phyloP scores from a whole-genome alignment of 768 basidiomycete species.

The Amanita molliuscula region DNA sequence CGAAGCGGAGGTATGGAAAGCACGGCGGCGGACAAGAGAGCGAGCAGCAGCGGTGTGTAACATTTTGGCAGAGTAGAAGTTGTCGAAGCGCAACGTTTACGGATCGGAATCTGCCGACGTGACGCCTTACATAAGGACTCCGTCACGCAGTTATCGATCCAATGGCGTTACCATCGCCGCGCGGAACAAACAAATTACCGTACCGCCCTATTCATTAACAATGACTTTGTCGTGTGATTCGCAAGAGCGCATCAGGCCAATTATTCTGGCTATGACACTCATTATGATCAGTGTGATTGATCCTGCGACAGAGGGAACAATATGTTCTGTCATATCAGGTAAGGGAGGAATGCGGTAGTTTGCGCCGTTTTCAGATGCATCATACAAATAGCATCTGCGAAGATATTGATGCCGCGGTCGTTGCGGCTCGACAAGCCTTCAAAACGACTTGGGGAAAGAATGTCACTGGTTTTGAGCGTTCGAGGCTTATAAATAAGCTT shows the following conservation, averaged over 20 bases:
- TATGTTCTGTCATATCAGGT: constrained; percentile 64
- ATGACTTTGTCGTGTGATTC: constrained; percentile 77
- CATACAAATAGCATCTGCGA: constrained; percentile 38
- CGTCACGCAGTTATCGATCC: neutral
- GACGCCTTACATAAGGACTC: neutral
- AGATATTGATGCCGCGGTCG: constrained; percentile 80
- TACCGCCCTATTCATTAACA: constrained; percentile 92
- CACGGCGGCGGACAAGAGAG: constrained; percentile 28
- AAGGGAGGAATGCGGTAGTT: constrained; percentile 3
- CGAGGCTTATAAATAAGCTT: constrained; percentile 72
- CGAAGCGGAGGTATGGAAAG: constrained; percentile 29
- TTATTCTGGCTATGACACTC: neutral
- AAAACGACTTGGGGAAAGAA: constrained; percentile 86
- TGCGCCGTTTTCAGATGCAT: neutral
- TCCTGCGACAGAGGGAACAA: constrained; percentile 67
- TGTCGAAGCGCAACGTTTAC: neutral
- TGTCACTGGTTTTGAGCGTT: constrained; percentile 73
- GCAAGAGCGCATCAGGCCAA: constrained; percentile 49
- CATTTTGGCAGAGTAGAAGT: constrained; percentile 20
- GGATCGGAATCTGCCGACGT: constrained; percentile 5
- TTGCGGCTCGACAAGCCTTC: constrained; percentile 75
- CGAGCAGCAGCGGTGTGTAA: constrained; percentile 30
- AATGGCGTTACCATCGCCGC: constrained; percentile 33
- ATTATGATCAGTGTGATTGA: constrained; percentile 50
- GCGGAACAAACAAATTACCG: constrained; percentile 38